Evolutionary conservation across 495 filamentous ascomycete genomes (phyloP), one percentile per base, ranked within the genome.

Genomic region (Ramalina intermedia): DNA sequence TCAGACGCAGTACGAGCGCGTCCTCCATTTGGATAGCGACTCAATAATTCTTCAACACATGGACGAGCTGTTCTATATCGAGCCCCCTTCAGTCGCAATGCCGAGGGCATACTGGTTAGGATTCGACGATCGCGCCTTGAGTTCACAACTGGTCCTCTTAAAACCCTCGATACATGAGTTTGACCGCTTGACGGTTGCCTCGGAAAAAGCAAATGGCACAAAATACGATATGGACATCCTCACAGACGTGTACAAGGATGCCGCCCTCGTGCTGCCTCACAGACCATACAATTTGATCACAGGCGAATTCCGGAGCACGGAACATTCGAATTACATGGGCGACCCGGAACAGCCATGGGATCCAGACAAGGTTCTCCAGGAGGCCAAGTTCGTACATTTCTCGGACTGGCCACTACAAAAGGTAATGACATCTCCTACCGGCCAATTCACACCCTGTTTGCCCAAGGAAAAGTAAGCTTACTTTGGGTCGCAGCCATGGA

Each of bases 371-470:
- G 71, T 74, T 21, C 64, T 77, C 27, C 66, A 72, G 16, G 78
- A 87, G 58, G 81, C 79, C 17, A 87, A 82, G 55, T 75, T 84
- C 16, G 68, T 88, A 0, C 85, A 87, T 62, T 88, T 91, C 56
- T 81, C 74, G 2, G 85, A 89, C 58, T 84, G 80, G 78, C 85
- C 85, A 3, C 51, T 85, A 40, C 82, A 82, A 5, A 90, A 90
- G 61, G 29, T 33, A 33, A 33, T 33, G 29, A 33, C 29, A 33
- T 11, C 12, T 33, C 9, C 29, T 33, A 13, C 29, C 12, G 2
- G 29, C 29, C 29, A 11, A 1, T 11, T 7, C 7, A 33, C 29
- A 13, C 8, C 29, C 7, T 33, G 12, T 13, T 9, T 33, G 29
- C 1, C 29, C 29, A 33, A 33, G 29, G 8, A 9, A 33, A 33